These are phyloP conservation scores for Nicotiana tomentosiformis DNA, from an alignment of 257 asterid species.

Conservation along the genomic window DNA sequence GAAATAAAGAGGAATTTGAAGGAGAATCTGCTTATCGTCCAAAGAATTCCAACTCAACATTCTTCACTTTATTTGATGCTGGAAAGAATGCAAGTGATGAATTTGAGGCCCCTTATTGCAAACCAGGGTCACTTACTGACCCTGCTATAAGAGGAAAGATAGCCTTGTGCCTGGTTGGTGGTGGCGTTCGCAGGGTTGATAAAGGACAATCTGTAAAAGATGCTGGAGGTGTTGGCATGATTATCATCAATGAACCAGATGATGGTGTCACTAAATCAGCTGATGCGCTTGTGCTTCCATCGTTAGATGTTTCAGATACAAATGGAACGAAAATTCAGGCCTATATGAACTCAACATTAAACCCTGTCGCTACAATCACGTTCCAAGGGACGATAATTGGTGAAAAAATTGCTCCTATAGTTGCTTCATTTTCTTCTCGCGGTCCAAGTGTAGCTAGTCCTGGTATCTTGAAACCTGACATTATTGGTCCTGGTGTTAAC, in stretches of 20 bases:
- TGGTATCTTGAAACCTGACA: constrained; percentile 60
- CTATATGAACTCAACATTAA: constrained; percentile 22
- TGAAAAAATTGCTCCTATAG: constrained; percentile 28
- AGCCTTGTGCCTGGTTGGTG: constrained; percentile 30
- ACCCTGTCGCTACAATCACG: constrained; percentile 19
- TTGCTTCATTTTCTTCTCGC: constrained; percentile 41
- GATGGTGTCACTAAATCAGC: constrained; percentile 17
- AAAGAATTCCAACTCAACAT: constrained; percentile 1
- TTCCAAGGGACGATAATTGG: constrained; percentile 48
- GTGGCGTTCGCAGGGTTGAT: not conserved
- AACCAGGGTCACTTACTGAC: constrained; percentile 1
- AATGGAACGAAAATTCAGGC: constrained; percentile 12
- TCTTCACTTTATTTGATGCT: constrained; percentile 28
- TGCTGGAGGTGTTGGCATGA: constrained; percentile 48
- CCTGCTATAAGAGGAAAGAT: constrained; percentile 33
- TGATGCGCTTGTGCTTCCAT: constrained; percentile 28
- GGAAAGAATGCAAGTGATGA: constrained; percentile 16
- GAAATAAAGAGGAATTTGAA: constrained; percentile 15
- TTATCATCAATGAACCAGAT: constrained; percentile 5
- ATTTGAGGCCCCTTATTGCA: constrained; percentile 13
- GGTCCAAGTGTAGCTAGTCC: constrained; percentile 35
- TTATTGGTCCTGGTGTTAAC: constrained; percentile 53
- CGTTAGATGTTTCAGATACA: constrained; percentile 8
- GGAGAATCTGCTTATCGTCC: constrained; percentile 39
- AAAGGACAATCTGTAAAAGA: constrained; percentile 34